Base-by-base conservation (phyloP, 2,329 filamentous ascomycete species). In the Neopestalotiopsis sp. region DNA sequence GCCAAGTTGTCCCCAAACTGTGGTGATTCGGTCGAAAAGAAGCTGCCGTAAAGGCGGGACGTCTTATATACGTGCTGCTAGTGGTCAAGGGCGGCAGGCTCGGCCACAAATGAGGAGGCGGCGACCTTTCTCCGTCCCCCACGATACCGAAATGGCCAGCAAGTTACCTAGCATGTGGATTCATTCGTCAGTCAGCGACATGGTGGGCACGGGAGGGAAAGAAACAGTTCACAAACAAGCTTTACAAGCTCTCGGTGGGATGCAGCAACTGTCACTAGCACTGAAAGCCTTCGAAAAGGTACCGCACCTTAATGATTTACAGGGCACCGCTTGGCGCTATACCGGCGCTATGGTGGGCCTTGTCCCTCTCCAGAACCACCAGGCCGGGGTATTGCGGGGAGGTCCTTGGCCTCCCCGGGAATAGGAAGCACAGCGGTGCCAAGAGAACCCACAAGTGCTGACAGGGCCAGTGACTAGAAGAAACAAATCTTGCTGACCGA, bases 301-400 rank as follows among this genome's bases (percentile, higher is more conserved):
- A 52, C 45, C 34, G n/a, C 9, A 52, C 4, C 6, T 52, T 52
- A 52, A n/a, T 17, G n/a, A 9, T 7, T 20, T 52, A 52, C 45
- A 52, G n/a, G 13, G 45, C 45, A 20, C n/a, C 45, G 17, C 14
- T n/a, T 17, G n/a, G 45, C 45, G n/a, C 17, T 52, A 20, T 17
- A 52, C 4, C n/a, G 45, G 45, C 42, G 14, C 42, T 45, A 45
- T 17, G 7, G 42, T 17, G 42, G 45, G 13, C n/a, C 17, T 52
- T 9, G 34, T 20, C 5, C 13, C 17, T 52, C 45, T n/a, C 45
- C 45, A 20, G 45, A 20, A n/a, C 45, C 45, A 52, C 45, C n/a
- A 52, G n/a, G 45, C 45, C n/a, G 45, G 45, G 45, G 45, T 52
- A n/a, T 52, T 52, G 45, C 45, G 45, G 45, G 45, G 45, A 52